These are phyloP conservation scores for Clarkia xantiana DNA, from an alignment of 345 rosid genomes.

Conservation along the genomic window DNA sequence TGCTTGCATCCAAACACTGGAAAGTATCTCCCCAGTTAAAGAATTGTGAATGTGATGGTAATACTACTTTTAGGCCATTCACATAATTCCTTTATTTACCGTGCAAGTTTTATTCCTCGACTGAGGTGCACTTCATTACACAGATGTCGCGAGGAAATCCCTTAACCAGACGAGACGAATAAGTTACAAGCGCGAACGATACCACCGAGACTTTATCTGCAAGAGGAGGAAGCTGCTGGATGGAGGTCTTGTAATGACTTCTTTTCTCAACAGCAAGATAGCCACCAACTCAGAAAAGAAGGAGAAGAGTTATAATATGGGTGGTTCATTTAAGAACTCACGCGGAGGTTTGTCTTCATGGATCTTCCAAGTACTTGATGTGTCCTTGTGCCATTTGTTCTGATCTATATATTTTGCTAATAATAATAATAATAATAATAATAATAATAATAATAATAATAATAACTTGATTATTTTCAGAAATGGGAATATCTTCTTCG, in stretches of 20 bases:
- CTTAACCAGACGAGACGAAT: conserved; percentile 44
- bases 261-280: conserved; percentile 70
- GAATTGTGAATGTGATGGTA: conserved; percentile 54
- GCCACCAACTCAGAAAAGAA: conserved; percentile 62
- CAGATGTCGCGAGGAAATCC: conserved; percentile 47
- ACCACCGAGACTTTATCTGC: conserved; percentile 28
- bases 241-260: conserved; percentile 33
- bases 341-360: conserved; percentile 27
- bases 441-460: too few species aligned
- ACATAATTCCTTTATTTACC: background rate
- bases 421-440: background rate
- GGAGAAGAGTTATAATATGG: conserved; percentile 20
- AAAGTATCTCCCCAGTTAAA: conserved; percentile 44
- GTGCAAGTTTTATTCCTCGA: background rate
- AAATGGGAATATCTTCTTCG: conserved; percentile 25
- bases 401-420: conserved; percentile 7
- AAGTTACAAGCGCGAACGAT: conserved; percentile 25
- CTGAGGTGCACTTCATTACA: conserved; percentile 8
- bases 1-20: conserved; percentile 48
- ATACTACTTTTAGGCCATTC: conserved; percentile 6
- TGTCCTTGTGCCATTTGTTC: conserved; percentile 2
- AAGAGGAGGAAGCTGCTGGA: conserved; percentile 56
- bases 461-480: conserved; percentile 18
- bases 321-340: conserved; percentile 12
- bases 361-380: too few species aligned